Evolutionary conservation across 1,139 yeast species (phyloP).

Genomic region (Yamadazyma trypodendri): DNA sequence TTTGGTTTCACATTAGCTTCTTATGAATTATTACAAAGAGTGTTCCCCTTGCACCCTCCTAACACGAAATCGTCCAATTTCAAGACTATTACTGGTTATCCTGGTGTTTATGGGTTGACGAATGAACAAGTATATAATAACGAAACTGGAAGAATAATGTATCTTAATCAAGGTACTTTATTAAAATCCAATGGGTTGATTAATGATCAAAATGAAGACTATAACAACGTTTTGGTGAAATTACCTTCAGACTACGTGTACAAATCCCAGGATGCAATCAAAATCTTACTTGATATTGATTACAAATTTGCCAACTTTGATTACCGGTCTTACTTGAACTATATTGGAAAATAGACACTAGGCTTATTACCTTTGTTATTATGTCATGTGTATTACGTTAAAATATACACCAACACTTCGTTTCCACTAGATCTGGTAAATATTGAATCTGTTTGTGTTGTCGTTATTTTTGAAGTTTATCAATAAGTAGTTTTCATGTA

Average conservation of each 20-base stretch:
- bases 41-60: conserved; percentile 49
- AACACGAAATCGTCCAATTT: conserved; percentile 45
- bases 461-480: conserved; percentile 14
- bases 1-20: conserved; percentile 97
- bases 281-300: conserved; percentile 61
- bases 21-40: conserved; percentile 71
- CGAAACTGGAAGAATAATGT: conserved; percentile 38
- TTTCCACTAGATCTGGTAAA: conserved; percentile 10
- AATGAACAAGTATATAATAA: conserved; percentile 48
- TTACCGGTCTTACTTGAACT: conserved; percentile 49
- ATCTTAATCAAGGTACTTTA: conserved; percentile 35
- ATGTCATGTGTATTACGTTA: background rate
- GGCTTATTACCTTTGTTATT: background rate
- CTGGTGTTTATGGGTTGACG: conserved; percentile 47
- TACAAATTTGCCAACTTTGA: conserved; percentile 61
- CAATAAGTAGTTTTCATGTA: conserved; percentile 13
- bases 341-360: conserved; percentile 26
- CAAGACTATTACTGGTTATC: conserved; percentile 46
- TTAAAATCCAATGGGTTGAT: conserved; percentile 23
- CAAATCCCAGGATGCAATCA: conserved; percentile 61
- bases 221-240: conserved; percentile 39
- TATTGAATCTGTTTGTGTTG: conserved; percentile 12
- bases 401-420: background rate
- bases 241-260: conserved; percentile 53
- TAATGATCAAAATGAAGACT: conserved; percentile 17